A percentile compares a stretch with the other conserved stretches of the same genome.
Evolutionary conservation across 768 basidiomycete genomes (phyloP).

Genomic region (Thelephora ganbajun): DNA sequence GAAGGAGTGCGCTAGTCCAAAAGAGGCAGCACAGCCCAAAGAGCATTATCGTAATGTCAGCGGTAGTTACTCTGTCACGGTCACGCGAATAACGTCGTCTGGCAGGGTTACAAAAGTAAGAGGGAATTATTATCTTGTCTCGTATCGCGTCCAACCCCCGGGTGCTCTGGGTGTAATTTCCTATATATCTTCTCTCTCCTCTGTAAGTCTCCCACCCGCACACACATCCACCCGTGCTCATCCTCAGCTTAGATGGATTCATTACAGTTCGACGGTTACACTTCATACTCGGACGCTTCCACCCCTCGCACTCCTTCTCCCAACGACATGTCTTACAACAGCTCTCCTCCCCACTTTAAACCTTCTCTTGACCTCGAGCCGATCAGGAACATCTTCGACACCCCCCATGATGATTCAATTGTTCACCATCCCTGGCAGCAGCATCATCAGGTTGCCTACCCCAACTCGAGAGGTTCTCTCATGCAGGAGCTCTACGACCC

Average conservation of each 20-base stretch:
- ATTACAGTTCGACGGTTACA: constrained; percentile 42
- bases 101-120: too few relatives aligned
- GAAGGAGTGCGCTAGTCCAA: neutral
- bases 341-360: constrained; percentile 24
- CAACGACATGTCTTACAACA: constrained; percentile 19
- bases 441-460: constrained; percentile 20
- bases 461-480: constrained; percentile 35
- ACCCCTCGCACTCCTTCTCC: constrained; percentile 67
- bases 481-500: constrained; percentile 63
- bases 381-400: constrained; percentile 36
- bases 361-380: constrained; percentile 29
- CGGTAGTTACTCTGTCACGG: neutral
- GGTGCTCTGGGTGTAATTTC: neutral
- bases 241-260: constrained; percentile 24
- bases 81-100: neutral
- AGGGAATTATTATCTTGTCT: neutral
- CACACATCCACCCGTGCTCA: neutral
- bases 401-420: constrained; percentile 26
- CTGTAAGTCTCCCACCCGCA: neutral
- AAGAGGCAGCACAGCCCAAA: neutral
- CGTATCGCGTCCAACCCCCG: neutral
- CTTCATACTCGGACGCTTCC: constrained; percentile 55
- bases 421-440: constrained; percentile 21
- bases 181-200: neutral
- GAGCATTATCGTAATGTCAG: neutral